These are phyloP conservation scores for Soucietia sequanensis DNA, from an alignment of 805 yeast species.

Conservation along the genomic window DNA sequence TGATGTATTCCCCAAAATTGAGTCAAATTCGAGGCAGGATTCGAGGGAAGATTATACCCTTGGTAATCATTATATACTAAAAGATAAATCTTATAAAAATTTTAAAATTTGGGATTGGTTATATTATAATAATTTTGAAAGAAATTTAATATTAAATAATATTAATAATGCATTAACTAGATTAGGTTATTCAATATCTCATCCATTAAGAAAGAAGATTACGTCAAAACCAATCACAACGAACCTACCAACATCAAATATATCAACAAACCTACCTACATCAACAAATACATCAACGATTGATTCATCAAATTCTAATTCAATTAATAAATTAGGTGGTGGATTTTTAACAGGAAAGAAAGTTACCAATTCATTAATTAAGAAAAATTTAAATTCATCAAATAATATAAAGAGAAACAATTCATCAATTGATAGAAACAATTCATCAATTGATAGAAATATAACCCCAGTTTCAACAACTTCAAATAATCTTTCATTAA, in stretches of 20 bases:
- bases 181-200: slow-evolving; percentile 42
- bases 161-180: slow-evolving; percentile 39
- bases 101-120: slow-evolving; percentile 38
- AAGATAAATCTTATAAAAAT: slow-evolving; percentile 42
- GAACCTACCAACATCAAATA: slow-evolving; percentile 5
- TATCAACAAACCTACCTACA: no score
- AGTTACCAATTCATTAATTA: no score
- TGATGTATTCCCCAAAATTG: slow-evolving; percentile 24
- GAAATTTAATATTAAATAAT: slow-evolving; percentile 30
- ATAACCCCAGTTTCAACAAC: neutral
- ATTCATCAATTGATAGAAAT: neutral
- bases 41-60: no score
- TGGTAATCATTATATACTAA: slow-evolving; percentile 22
- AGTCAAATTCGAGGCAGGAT: neutral
- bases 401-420: no score
- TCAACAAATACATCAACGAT: no score
- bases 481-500: neutral
- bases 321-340: slow-evolving; percentile 23
- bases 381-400: no score
- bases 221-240: slow-evolving; percentile 8
- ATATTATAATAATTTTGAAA: slow-evolving; percentile 28
- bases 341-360: slow-evolving; percentile 15
- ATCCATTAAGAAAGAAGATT: slow-evolving; percentile 39
- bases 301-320: no score
- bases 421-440: slow-evolving; percentile 1